Base-by-base conservation (phyloP, 306 rosid genomes). In the Medicago ruthenica region DNA sequence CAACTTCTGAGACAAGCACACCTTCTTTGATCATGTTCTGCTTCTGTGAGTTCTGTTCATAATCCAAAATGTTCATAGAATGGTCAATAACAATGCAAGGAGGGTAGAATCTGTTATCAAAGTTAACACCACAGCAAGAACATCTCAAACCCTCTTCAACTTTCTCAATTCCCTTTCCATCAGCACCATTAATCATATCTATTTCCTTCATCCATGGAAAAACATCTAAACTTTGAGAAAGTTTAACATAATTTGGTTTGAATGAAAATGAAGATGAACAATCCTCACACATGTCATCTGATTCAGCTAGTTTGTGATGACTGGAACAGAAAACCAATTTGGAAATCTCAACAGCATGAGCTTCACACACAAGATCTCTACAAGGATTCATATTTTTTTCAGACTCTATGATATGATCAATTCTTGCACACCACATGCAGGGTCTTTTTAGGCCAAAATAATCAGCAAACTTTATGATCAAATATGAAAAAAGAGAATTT, bases 401-500 rank as follows among this genome's bases (percentile, higher is more conserved):
- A 2, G 92, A 89, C 80, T 89, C 94, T 14, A 96, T 53, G 75
- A 92, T 70, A 61, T 86, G 99, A 80, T 95, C 99, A 40, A 96
- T 85, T 71, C 98, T 89, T 3, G 92, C 86, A 65, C 99, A 96
- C 96, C 92, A 92, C 3, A 90, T 63, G 80, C 99, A 96, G 3
- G 99, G 99, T 18, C 80, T 87, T 75, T 89, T 87, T 15, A 96
- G 97, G 79, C 98, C 98, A 74, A 96, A 96, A 80, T 64, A 89
- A 74, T 92, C 92, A 7, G 98, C 88, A 61, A 90, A 92, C 70
- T 92, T 96, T 10, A 85, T 54, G 86, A 92, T 90, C 9, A 91
- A 76, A 76, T 84, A 96, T 16, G 99, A 96, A 17, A 96, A 92
- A 1, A 96, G 90, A 16, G 96, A 93, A 55, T 92, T 93, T 18